These are phyloP conservation scores for Vicia sativa DNA, from an alignment of 306 rosid genomes.

Conservation along the genomic window DNA sequence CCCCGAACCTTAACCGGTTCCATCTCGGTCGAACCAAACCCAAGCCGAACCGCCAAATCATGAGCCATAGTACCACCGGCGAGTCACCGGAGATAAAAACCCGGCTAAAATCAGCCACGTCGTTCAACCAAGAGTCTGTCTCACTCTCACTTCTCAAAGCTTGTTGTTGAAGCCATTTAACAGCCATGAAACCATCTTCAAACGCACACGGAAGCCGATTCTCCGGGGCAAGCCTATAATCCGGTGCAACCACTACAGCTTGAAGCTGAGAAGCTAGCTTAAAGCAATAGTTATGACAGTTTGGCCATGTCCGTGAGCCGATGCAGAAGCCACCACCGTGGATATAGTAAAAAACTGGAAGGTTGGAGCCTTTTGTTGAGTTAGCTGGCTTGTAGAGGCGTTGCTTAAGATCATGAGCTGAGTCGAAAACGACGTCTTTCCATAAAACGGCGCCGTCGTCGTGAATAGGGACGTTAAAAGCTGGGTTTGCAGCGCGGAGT, in stretches of 20 bases:
- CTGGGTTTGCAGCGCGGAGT: constrained; percentile 55
- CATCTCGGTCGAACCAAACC: constrained; percentile 52
- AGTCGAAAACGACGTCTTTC: constrained; percentile 73
- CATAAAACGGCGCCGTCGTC: constrained; percentile 70
- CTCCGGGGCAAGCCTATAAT: constrained; percentile 87
- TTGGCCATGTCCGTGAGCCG: constrained; percentile 91
- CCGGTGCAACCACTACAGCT: constrained; percentile 62
- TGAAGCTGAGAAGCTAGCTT: constrained; percentile 58
- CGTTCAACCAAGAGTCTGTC: constrained; percentile 65
- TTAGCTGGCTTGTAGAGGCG: constrained; percentile 73
- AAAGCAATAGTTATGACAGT: constrained; percentile 80
- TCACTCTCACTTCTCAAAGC: constrained; percentile 46
- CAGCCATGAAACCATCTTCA: constrained; percentile 63
- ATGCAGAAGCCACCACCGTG: constrained; percentile 97
- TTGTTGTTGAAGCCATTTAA: constrained; percentile 71
- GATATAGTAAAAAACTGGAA: constrained; percentile 70
- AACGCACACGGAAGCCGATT: constrained; percentile 72
- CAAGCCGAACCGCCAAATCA: constrained; percentile 59
- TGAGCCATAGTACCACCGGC: constrained; percentile 81
- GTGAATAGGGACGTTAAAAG: constrained; percentile 52
- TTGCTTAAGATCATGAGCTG: constrained; percentile 55
- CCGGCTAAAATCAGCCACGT: constrained; percentile 62
- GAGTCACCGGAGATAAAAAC: constrained; percentile 85
- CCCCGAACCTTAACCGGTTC: constrained; percentile 65
- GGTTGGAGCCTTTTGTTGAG: constrained; percentile 40